Conservation (phyloP, 2,329 filamentous ascomycete species). For the Cladosporium sp. region DNA sequence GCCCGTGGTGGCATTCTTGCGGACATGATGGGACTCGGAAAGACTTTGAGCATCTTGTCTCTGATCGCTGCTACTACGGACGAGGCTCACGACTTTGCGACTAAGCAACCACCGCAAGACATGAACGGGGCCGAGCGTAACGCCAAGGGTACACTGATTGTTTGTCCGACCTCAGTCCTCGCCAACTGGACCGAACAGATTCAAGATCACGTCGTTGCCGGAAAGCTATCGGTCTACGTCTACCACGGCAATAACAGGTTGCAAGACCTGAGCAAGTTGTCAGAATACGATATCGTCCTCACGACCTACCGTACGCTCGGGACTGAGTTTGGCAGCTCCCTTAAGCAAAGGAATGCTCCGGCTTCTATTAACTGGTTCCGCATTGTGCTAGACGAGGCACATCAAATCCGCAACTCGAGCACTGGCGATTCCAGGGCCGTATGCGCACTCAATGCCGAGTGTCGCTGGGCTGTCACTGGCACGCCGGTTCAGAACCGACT, state of each 20-base stretch:
- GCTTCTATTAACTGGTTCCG: constrained; percentile 86
- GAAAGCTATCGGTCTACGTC: constrained; percentile 66
- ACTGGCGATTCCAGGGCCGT: constrained; percentile 83
- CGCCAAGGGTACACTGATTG: constrained; percentile 73
- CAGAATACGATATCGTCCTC: constrained; percentile 76
- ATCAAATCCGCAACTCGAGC: constrained; percentile 82
- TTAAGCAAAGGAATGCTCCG: constrained; percentile 56
- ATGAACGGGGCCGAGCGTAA: constrained; percentile 53
- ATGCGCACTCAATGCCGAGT: constrained; percentile 70
- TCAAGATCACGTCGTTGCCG: constrained; percentile 67
- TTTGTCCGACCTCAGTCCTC: constrained; percentile 86
- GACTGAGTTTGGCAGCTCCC: constrained; percentile 52
- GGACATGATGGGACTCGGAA: constrained; percentile 50
- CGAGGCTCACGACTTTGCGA: constrained; percentile 60
- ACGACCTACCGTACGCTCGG: constrained; percentile 90
- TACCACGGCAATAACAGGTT: constrained; percentile 81
- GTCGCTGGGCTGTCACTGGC: constrained; percentile 95
- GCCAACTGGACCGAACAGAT: constrained; percentile 96
- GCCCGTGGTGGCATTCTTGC: constrained; percentile 46
- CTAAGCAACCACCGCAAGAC: constrained; percentile 40
- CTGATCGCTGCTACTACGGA: constrained; percentile 64
- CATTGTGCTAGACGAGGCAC: constrained; percentile 90
- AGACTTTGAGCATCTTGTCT: constrained; percentile 72
- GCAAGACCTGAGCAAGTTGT: constrained; percentile 64
- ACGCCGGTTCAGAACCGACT: constrained; percentile 93